Percentiles rank a stretch among this genome's conserved stretches.
Conservation (phyloP, 352 stramenopile genomes). For the Phytophthora uliginosa region DNA sequence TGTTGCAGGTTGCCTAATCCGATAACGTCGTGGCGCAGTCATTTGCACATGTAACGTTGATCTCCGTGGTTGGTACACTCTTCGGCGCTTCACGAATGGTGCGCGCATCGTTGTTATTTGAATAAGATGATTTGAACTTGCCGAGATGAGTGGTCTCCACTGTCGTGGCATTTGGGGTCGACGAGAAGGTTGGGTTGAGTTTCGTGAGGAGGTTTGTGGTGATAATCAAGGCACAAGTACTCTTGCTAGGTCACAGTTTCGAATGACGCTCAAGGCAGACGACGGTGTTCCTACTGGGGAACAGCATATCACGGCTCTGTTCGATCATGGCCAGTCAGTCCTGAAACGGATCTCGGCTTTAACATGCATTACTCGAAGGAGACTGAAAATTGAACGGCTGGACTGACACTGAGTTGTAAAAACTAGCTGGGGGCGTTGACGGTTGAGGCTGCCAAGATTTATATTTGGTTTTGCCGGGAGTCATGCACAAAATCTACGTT, state of each 20-base stretch:
- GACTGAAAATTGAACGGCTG: slow-evolving; percentile 35
- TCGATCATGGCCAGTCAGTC: slow-evolving; percentile 29
- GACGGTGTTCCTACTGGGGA: slow-evolving; percentile 34
- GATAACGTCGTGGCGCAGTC: slow-evolving; percentile 3
- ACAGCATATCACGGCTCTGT: slow-evolving; percentile 19
- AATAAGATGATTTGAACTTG: slow-evolving; percentile 38
- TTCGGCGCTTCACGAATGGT: slow-evolving; percentile 44
- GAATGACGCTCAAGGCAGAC: slow-evolving; percentile 41
- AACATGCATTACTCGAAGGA: slow-evolving; percentile 41
- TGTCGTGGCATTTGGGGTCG: slow-evolving; percentile 27
- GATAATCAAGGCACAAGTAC: slow-evolving; percentile 10
- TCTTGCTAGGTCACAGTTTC: slow-evolving; percentile 47
- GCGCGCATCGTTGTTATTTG: slow-evolving; percentile 45
- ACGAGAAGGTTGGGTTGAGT: slow-evolving; percentile 28
- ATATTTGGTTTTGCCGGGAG: no score
- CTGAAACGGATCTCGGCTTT: slow-evolving; percentile 29
- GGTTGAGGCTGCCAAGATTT: no score
- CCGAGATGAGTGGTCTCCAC: slow-evolving; percentile 27
- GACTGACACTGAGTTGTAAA: neutral
- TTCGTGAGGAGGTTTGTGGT: neutral
- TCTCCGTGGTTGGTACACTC: slow-evolving; percentile 6
- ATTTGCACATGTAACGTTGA: neutral
- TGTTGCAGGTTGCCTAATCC: neutral
- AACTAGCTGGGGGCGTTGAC: neutral
- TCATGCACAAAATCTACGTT: no score